These are phyloP conservation scores for Epichloe amarillans DNA, from an alignment of 2,329 filamentous ascomycete species.

Conservation along the genomic window DNA sequence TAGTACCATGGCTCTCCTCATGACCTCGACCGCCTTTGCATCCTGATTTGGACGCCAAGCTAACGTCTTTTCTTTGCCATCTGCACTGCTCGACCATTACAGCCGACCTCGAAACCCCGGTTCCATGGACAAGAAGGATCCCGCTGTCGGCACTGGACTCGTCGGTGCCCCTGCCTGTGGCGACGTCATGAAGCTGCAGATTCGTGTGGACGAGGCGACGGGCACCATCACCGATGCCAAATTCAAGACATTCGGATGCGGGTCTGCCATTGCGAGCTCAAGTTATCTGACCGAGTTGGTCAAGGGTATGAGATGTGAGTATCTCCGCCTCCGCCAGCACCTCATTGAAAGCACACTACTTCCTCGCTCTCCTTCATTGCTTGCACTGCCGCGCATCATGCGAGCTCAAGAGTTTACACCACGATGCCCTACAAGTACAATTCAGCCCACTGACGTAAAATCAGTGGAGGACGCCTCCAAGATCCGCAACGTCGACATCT, in stretches of 20 bases:
- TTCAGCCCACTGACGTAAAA: too few relatives aligned
- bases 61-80: conserved; percentile 1
- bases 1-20: neutral
- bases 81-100: conserved; percentile 31
- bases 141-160: conserved; percentile 78
- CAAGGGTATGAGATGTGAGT: conserved; percentile 61
- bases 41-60: neutral
- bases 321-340: neutral
- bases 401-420: neutral
- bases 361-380: neutral
- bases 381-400: neutral
- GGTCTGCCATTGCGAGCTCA: conserved; percentile 75
- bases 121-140: conserved; percentile 56
- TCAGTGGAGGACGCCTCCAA: conserved; percentile 72
- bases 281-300: conserved; percentile 93
- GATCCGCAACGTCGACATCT: conserved; percentile 96
- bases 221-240: conserved; percentile 89
- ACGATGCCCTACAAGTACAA: neutral
- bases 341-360: too few relatives aligned
- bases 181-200: conserved; percentile 73
- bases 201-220: conserved; percentile 75
- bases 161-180: conserved; percentile 82
- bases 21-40: neutral
- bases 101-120: conserved; percentile 41
- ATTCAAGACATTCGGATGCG: conserved; percentile 97